A percentile compares a stretch with the other conserved stretches of the same genome.
Conservation (phyloP, 164 flowering plant species). For the Macadamia tetraphylla region DNA sequence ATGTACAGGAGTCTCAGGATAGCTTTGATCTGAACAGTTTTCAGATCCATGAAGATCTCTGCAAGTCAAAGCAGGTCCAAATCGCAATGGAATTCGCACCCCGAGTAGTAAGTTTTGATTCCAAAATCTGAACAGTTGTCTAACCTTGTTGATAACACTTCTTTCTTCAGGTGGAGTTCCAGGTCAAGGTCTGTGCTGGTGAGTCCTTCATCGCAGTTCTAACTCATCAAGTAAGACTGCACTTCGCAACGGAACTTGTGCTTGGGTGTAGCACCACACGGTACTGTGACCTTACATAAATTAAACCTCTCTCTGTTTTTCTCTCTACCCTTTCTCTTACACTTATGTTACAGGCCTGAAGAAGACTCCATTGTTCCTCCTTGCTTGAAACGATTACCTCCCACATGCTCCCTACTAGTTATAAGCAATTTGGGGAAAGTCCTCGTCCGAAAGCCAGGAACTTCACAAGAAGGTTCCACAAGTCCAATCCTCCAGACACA, state of each 20-base stretch:
- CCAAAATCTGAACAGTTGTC: too few species aligned
- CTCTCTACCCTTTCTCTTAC: background rate
- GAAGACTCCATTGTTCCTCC: conserved; percentile 13
- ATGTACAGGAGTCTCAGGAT: conserved; percentile 30
- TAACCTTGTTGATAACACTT: background rate
- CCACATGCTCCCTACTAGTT: conserved; percentile 37
- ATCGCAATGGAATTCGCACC: too few species aligned
- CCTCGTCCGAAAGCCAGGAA: conserved; percentile 24
- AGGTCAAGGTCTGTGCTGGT: conserved; percentile 34
- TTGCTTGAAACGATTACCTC: conserved; percentile 34
- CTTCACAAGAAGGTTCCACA: conserved; percentile 36
- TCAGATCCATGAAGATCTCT: conserved; percentile 46
- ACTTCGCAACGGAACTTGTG: conserved; percentile 30
- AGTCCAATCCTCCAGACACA: conserved; percentile 8
- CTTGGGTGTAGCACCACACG: conserved; percentile 33
- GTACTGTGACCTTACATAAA: conserved; percentile 12
- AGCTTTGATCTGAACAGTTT: conserved; percentile 39
- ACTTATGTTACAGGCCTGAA: conserved; percentile 24
- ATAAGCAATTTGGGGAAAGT: conserved; percentile 33
- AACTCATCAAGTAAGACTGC: conserved; percentile 30
- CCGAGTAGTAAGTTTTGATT: too few species aligned
- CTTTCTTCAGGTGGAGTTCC: conserved; percentile 37
- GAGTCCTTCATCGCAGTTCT: conserved; percentile 22
- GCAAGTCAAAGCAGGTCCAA: conserved; percentile 41
- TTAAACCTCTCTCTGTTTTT: conserved; percentile 2